Conservation (phyloP, 257 asterid genomes). For the Jaltomata sinuosa region DNA sequence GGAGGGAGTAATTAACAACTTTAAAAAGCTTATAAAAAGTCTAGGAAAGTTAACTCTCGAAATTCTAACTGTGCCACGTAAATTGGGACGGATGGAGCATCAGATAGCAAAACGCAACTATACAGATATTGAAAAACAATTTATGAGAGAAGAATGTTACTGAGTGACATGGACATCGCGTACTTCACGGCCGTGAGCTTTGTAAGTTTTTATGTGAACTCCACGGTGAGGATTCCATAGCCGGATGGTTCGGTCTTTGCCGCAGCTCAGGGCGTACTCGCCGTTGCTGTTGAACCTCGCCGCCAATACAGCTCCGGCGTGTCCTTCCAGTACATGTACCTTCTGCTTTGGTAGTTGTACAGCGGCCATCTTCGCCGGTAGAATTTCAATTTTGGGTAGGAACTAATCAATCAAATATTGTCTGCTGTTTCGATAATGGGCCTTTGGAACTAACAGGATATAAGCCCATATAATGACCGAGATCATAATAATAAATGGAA, state of each 20-base stretch:
- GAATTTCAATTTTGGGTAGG: neutral
- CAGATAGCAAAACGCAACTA: neutral
- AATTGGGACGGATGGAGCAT: no score
- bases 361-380: constrained; percentile 24
- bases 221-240: constrained; percentile 99
- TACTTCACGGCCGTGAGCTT: constrained; percentile 93
- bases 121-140: neutral
- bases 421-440: neutral
- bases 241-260: constrained; percentile 91
- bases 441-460: neutral
- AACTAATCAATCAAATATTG: neutral
- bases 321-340: constrained; percentile 71
- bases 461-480: no score
- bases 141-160: constrained; percentile 18
- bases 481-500: no score
- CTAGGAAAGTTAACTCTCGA: no score
- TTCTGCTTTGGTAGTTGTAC: constrained; percentile 53
- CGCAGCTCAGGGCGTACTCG: constrained; percentile 88
- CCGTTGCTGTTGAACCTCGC: constrained; percentile 90
- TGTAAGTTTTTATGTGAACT: constrained; percentile 80
- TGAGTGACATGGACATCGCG: constrained; percentile 82
- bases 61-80: no score
- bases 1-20: no score
- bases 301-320: constrained; percentile 90
- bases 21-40: no score